Evolutionary conservation across 139 green algal species (phyloP), one percentile per base, ranked within the genome.

Genomic region (Micractinium conductrix): DNA sequence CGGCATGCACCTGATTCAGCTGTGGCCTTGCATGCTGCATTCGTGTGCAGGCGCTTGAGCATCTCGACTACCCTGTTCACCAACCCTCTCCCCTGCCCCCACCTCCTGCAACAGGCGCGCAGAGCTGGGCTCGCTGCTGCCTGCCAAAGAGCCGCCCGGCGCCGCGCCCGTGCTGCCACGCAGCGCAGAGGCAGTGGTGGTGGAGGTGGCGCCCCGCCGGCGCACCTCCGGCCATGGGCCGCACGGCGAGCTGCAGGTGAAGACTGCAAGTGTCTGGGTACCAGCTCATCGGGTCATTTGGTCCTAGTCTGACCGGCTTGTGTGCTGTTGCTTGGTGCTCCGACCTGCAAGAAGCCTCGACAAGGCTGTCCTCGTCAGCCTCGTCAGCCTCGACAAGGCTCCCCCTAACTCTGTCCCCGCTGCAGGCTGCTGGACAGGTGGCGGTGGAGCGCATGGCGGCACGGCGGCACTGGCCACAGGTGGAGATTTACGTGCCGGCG

Each of bases 371-470:
- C n/a, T n/a, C n/a, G n/a, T n/a, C n/a, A n/a, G n/a, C n/a, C n/a
- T n/a, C n/a, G n/a, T n/a, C n/a, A n/a, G n/a, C n/a, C n/a, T n/a
- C n/a, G n/a, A n/a, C n/a, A n/a, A n/a, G n/a, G n/a, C n/a, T n/a
- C n/a, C n/a, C n/a, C n/a, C n/a, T n/a, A n/a, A n/a, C n/a, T n/a
- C n/a, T n/a, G n/a, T n/a, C n/a, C n/a, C n/a, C n/a, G n/a, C 80
- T 85, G 69, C 80, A 85, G 69, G 21, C 28, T 35, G 80, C 69
- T 3, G 80, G 69, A 1, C 38, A 80, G 50, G 68, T 80, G 50
- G 80, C 55, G 17, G 53, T 85, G 28, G 80, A 85, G n/a, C 68
- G 80, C n/a, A 80, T 85, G 80, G 80, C 80, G 9, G 50, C 69
- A 2, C 37, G 40, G 28, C 69, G 80, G 24, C 35, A 73, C 33